These are phyloP conservation scores for Candida tammaniensis DNA, from an alignment of 805 yeast species.

Conservation along the genomic window DNA sequence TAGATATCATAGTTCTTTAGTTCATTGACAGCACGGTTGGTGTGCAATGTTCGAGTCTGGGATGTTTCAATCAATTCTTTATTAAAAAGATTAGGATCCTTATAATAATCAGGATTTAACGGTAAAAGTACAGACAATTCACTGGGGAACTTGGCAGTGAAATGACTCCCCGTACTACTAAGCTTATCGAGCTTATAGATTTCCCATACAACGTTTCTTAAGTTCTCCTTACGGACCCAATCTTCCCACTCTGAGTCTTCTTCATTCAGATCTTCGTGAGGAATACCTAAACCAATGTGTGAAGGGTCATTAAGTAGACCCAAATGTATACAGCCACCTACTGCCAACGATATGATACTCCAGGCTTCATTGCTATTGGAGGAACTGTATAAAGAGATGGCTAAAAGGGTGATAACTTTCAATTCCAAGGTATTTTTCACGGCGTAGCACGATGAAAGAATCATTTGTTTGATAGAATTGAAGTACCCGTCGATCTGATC, in stretches of 20 bases:
- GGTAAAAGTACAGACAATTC: conserved; percentile 14
- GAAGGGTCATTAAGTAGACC: conserved; percentile 12
- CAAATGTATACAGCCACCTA: conserved; percentile 16
- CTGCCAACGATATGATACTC: conserved; percentile 16
- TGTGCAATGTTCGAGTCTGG: conserved; percentile 7
- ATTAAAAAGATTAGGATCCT: conserved; percentile 3
- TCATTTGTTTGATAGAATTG: conserved; percentile 6
- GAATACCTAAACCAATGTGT: neutral
- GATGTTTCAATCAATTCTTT: conserved; percentile 7
- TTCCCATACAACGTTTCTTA: conserved; percentile 15
- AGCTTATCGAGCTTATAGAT: conserved; percentile 15
- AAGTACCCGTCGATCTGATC: conserved; percentile 10
- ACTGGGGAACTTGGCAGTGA: conserved; percentile 12
- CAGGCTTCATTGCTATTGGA: conserved; percentile 15
- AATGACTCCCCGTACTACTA: conserved; percentile 13
- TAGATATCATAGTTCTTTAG: conserved; percentile 6
- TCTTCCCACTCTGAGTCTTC: conserved; percentile 10
- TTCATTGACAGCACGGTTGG: neutral
- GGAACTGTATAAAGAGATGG: conserved; percentile 13
- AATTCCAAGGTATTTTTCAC: conserved; percentile 13
- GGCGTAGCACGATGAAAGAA: conserved; percentile 14
- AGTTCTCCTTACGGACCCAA: conserved; percentile 14
- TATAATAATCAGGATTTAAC: conserved; percentile 10
- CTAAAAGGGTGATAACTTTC: conserved; percentile 13
- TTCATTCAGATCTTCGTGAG: neutral